Percentiles rank a stretch among this genome's conserved stretches.
phyloP scores from a whole-genome alignment of 2,329 filamentous ascomycete genomes.

The Simplicillium aogashimaense region DNA sequence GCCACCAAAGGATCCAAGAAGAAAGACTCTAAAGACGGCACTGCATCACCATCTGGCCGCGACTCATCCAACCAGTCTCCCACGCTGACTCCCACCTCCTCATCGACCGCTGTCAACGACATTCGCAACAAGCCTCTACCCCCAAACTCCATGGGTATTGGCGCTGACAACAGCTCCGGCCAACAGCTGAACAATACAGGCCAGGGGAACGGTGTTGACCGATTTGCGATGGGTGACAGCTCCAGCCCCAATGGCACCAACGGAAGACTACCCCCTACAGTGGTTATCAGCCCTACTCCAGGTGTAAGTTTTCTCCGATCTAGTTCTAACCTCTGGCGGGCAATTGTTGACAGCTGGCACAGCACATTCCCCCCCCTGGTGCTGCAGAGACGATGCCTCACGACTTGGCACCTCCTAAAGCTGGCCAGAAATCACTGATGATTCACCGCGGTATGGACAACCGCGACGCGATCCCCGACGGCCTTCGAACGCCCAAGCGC shows the following conservation, averaged over 20 bases:
- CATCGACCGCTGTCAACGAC: constrained; percentile 78
- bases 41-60: constrained; percentile 63
- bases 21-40: constrained; percentile 65
- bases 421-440: constrained; percentile 77
- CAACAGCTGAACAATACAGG: constrained; percentile 28
- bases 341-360: constrained; percentile 3
- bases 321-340: background rate
- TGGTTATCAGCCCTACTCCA: constrained; percentile 89
- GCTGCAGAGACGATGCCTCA: constrained; percentile 96
- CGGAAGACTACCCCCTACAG: constrained; percentile 61
- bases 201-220: constrained; percentile 26
- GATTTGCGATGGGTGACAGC: constrained; percentile 26
- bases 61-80: constrained; percentile 49
- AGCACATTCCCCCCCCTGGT: constrained; percentile 89
- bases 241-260: constrained; percentile 25
- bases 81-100: constrained; percentile 73
- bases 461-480: constrained; percentile 85
- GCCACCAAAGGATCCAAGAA: constrained; percentile 75
- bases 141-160: constrained; percentile 34
- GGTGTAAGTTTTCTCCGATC: constrained; percentile 49
- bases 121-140: constrained; percentile 72
- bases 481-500: constrained; percentile 86
- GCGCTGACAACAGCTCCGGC: too few species aligned
- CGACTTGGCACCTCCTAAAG: constrained; percentile 88
- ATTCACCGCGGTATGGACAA: constrained; percentile 80